Base-by-base conservation (phyloP, 2,329 filamentous ascomycete genomes). In the Fusarium nodosum region DNA sequence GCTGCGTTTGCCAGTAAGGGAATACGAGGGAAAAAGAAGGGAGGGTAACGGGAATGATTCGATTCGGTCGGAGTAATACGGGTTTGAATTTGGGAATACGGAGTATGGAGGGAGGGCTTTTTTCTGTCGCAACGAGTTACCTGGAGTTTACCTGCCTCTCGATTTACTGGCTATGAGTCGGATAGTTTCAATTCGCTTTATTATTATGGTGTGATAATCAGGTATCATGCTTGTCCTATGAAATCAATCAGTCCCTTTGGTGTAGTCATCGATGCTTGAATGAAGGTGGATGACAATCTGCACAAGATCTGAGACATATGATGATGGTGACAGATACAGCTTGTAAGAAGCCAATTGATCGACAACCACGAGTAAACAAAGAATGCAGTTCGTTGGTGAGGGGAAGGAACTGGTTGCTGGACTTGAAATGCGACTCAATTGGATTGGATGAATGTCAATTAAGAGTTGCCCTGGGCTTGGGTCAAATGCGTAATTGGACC, bases 1-100 rank as follows among this genome's bases (percentile, higher is more conserved):
- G 78, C 70, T 77, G 75, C 56, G 71, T 71, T 50, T 75, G 73
- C 41, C 72, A 74, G 57, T 75, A 51, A 75, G 16, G 26, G n/a
- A 52, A 30, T 39, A 46, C 31, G n/a, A 18, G n/a, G 41, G 30
- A 31, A 62, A 33, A 39, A 12, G 33, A 54, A 38, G 45, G 38
- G 13, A 39, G 38, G 48, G 45, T 20, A n/a, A 33, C 28, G 45
- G 34, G 45, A 30, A 62, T 47, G 64, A 50, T 67, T 56, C 47
- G 34, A 46, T 67, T 56, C 33, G 38, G 38, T 56, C 47, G 38
- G 38, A 42, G 50, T 34, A 38, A 45, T 45, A 66, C n/a, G 51
- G 48, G 41, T 52, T 53, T 65, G 38, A 24, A 48, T 44, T 62
- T 64, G 46, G 58, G 61, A 52, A 34, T 34, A n/a, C 33, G 61